These are phyloP conservation scores for Phlegmacium glaucopus DNA, from an alignment of 768 basidiomycete genomes.

Conservation along the genomic window DNA sequence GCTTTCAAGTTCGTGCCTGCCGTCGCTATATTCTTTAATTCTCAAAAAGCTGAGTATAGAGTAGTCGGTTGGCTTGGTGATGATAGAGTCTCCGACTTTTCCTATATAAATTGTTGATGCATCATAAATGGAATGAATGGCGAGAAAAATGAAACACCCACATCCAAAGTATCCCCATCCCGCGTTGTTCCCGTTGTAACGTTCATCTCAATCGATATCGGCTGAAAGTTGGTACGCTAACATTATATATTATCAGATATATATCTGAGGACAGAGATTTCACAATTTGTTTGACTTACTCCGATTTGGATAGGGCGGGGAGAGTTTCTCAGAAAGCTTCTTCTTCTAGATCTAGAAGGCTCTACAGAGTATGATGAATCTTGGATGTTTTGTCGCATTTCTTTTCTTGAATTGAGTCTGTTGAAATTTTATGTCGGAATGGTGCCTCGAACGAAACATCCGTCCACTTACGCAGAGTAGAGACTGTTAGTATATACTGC, in stretches of 20 bases:
- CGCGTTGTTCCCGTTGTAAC: not conserved
- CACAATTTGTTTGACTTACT: not conserved
- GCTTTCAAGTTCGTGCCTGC: too few relatives aligned
- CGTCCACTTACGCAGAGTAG: not conserved
- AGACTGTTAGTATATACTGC: conserved; percentile 7
- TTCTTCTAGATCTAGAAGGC: not conserved
- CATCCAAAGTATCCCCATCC: too few relatives aligned
- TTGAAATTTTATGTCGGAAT: not conserved
- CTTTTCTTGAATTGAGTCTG: not conserved
- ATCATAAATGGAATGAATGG: too few relatives aligned
- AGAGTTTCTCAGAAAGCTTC: not conserved
- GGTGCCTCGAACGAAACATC: not conserved
- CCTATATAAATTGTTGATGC: too few relatives aligned
- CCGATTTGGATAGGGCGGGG: not conserved
- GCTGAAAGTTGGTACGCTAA: not conserved
- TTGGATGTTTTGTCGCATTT: not conserved
- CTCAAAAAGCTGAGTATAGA: too few relatives aligned
- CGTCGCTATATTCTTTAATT: too few relatives aligned
- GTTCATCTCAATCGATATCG: conserved; percentile 5
- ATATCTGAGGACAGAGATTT: not conserved
- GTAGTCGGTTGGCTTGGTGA: too few relatives aligned
- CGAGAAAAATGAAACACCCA: too few relatives aligned
- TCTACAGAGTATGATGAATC: not conserved
- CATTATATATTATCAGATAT: not conserved
- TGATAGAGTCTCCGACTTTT: too few relatives aligned